Evolutionary conservation across 2,329 filamentous ascomycete genomes (phyloP), one percentile per base, ranked within the genome.

Genomic region (Penicillium sp.): DNA sequence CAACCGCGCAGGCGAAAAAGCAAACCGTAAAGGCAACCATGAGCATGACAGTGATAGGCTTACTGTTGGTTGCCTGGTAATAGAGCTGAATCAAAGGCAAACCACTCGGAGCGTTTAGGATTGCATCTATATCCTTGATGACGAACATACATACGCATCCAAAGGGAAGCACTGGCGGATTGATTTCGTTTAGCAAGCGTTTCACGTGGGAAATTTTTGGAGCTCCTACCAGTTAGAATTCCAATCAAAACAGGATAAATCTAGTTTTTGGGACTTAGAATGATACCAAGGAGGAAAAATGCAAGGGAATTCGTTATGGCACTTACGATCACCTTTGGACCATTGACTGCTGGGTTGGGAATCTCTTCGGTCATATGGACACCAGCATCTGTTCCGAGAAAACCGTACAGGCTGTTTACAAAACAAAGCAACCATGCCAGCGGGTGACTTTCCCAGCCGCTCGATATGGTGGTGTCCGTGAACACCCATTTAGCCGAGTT

Each of bases 21-120:
- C 52, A 58, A 16, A 58, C 48, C 13, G 56, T 51, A 49, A 58
- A 58, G 11, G 49, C n/a, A 31, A 51, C 46, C 47, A 58, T 19
- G 6, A 54, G 47, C 14, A 54, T 21, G 4, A 51, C 31, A 11
- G 56, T 31, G 13, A 51, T 51, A 26, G 23, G 42, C 31, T 51
- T 54, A 11, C 51, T 54, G n/a, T 50, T 16, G 5, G 56, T 58
- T n/a, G 47, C 44, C 29, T 58, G 56, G 33, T 54, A 58, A 33
- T 58, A 58, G n/a, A 58, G 54, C 25, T 58, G 51, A 16, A 58
- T 51, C 42, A 58, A 37, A 14, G 56, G 56, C n/a, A 58, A 25
- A 4, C 48, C 52, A 44, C 39, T 42, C 2, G 51, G 39, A 9
- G 56, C 39, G 27, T 54, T 51, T n/a, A 58, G 49, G 10, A 58